Percentiles rank a stretch among this genome's conserved stretches.
Conservation (phyloP, 2,329 filamentous ascomycete species). For the Penicillium sp. region DNA sequence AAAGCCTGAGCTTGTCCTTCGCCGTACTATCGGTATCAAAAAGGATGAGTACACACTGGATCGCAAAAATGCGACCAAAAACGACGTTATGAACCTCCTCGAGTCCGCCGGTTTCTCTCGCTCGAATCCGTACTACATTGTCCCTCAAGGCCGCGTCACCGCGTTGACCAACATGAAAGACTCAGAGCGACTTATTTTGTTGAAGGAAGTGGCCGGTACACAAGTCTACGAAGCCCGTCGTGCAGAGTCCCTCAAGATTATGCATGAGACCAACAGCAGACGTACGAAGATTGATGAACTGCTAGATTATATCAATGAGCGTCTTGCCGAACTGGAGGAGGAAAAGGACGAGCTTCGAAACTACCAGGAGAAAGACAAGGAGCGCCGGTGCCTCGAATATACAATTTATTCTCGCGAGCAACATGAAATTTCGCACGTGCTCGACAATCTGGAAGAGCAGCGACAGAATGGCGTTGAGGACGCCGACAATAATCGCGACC, state of each 20-base stretch:
- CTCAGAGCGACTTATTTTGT: constrained; percentile 76
- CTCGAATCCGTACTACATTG: constrained; percentile 98
- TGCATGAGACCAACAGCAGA: constrained; percentile 95
- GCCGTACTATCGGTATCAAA: constrained; percentile 92
- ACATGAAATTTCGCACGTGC: constrained; percentile 68
- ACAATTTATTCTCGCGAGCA: constrained; percentile 91
- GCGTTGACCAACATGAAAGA: constrained; percentile 99
- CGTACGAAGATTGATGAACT: constrained; percentile 90
- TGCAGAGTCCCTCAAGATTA: constrained; percentile 90
- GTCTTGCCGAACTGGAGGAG: constrained; percentile 84
- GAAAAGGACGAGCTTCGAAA: constrained; percentile 94
- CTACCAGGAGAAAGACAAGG: constrained; percentile 92
- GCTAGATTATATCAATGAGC: constrained; percentile 85
- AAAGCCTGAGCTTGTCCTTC: constrained; percentile 83
- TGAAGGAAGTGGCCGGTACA: constrained; percentile 98
- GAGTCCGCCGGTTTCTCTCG: constrained; percentile 95
- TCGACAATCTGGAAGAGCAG: constrained; percentile 79
- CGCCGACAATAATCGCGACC: constrained; percentile 74
- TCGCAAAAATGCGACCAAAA: constrained; percentile 91
- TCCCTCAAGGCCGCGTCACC: constrained; percentile 93
- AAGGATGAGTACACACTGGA: constrained; percentile 99
- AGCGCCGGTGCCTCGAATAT: constrained; percentile 88
- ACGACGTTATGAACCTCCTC: constrained; percentile 89
- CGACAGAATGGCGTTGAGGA: constrained; percentile 79
- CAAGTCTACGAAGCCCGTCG: constrained; percentile 93